Evolutionary conservation across 202 grass and related monocot species (phyloP).

Genomic region (Panicum hallii): DNA sequence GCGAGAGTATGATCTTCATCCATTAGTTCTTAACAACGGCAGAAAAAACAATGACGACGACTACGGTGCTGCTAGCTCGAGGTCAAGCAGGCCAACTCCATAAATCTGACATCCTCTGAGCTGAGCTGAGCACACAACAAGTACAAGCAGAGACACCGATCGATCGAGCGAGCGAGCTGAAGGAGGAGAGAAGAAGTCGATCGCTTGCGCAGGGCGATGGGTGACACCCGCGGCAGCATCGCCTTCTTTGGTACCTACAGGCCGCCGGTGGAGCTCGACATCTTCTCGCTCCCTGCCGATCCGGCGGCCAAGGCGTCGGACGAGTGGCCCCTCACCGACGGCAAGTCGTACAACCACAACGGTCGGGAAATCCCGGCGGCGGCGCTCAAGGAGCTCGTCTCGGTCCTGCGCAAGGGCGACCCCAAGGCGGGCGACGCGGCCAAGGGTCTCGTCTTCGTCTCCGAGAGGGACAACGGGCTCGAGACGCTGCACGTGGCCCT

Average conservation of each 20-base stretch:
- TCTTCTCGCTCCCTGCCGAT: neutral
- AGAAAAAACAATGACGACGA: too few relatives aligned
- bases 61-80: too few relatives aligned
- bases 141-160: too few relatives aligned
- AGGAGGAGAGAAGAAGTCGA: too few relatives aligned
- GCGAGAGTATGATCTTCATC: too few relatives aligned
- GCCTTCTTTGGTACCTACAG: conserved; percentile 14
- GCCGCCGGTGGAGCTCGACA: neutral
- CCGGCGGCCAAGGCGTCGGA: neutral
- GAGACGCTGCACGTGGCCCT: conserved; percentile 55
- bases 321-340: conserved; percentile 2
- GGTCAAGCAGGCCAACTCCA: too few relatives aligned
- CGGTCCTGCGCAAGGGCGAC: neutral
- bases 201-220: neutral
- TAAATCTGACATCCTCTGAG: too few relatives aligned
- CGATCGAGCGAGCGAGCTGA: too few relatives aligned
- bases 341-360: conserved; percentile 56
- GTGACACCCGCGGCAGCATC: neutral
- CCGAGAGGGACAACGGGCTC: conserved; percentile 43
- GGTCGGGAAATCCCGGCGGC: conserved; percentile 35
- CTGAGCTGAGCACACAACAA: too few relatives aligned
- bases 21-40: too few relatives aligned
- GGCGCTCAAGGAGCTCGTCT: conserved; percentile 48
- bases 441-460: conserved; percentile 49
- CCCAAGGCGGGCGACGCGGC: conserved; percentile 24